A percentile compares a stretch with the other conserved stretches of the same genome.
phyloP scores from a whole-genome alignment of 2,329 filamentous ascomycete species.

The Scortechinia acanthostroma region DNA sequence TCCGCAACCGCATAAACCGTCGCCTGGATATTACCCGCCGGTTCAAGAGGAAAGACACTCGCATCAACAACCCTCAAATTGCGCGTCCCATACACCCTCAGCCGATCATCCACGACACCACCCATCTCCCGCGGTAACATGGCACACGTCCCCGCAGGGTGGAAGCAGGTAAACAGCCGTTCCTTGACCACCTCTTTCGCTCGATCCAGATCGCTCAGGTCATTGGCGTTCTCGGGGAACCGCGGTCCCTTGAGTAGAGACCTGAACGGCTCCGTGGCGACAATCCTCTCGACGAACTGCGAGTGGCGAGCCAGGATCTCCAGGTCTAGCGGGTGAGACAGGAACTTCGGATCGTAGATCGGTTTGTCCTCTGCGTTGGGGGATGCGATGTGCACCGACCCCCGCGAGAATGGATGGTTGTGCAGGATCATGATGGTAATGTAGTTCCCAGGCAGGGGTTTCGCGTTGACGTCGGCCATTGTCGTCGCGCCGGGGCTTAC shows the following conservation, averaged over 20 bases:
- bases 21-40: constrained; percentile 4
- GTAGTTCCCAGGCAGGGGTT: constrained; percentile 10
- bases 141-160: constrained; percentile 6
- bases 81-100: constrained; percentile 6
- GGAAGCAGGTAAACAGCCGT: constrained; percentile 4
- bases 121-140: constrained; percentile 7
- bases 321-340: constrained; percentile 31
- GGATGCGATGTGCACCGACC: constrained; percentile 27
- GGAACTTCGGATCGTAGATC: constrained; percentile 29
- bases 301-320: constrained; percentile 25
- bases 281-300: constrained; percentile 19
- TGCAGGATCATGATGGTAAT: constrained; percentile 17
- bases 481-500: constrained; percentile 3
- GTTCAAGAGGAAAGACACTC: constrained; percentile 6
- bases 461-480: constrained; percentile 1
- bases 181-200: constrained; percentile 9
- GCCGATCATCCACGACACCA: constrained; percentile 4
- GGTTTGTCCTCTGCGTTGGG: constrained; percentile 21
- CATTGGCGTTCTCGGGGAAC: constrained; percentile 7
- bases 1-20: constrained; percentile 1
- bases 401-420: constrained; percentile 29
- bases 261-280: constrained; percentile 15
- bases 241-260: constrained; percentile 20
- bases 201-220: constrained; percentile 10
- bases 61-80: constrained; percentile 5